Conservation (phyloP, 768 basidiomycete species). For the Mycena latifolia region DNA sequence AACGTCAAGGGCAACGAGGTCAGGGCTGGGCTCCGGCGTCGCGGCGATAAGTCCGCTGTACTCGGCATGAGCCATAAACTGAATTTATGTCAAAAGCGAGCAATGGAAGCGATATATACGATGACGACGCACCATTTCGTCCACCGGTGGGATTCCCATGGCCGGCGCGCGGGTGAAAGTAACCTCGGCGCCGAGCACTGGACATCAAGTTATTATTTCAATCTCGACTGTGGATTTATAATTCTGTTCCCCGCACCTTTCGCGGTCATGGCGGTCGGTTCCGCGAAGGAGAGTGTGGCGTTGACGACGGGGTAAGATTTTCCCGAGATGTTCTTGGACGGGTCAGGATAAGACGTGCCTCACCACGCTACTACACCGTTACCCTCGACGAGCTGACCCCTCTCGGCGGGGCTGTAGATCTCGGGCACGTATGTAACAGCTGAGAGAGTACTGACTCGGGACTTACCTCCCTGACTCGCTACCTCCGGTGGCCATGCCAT, state of each 20-base stretch:
- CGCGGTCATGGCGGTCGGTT: slow-evolving; percentile 1
- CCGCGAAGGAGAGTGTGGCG: background rate
- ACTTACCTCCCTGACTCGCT: too few species aligned
- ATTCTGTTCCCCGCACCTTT: background rate
- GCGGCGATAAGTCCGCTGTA: slow-evolving; percentile 13
- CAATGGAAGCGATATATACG: too few species aligned
- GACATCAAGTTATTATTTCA: background rate
- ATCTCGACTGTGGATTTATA: background rate
- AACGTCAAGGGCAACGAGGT: slow-evolving; percentile 2
- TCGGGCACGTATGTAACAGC: too few species aligned
- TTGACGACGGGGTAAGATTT: slow-evolving; percentile 8
- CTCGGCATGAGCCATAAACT: slow-evolving; percentile 9
- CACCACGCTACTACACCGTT: too few species aligned
- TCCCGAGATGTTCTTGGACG: too few species aligned
- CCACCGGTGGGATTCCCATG: background rate
- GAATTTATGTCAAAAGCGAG: background rate
- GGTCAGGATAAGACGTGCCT: too few species aligned
- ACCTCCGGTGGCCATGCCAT: too few species aligned
- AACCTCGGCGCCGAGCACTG: slow-evolving; percentile 16
- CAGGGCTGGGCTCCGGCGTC: slow-evolving; percentile 13
- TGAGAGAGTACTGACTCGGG: too few species aligned
- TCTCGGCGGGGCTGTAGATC: too few species aligned
- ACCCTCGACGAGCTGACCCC: too few species aligned
- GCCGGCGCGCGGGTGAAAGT: slow-evolving; percentile 11
- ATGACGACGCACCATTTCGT: too few species aligned